phyloP scores from a whole-genome alignment of 2,329 filamentous ascomycete genomes.

The Septoria linicola region DNA sequence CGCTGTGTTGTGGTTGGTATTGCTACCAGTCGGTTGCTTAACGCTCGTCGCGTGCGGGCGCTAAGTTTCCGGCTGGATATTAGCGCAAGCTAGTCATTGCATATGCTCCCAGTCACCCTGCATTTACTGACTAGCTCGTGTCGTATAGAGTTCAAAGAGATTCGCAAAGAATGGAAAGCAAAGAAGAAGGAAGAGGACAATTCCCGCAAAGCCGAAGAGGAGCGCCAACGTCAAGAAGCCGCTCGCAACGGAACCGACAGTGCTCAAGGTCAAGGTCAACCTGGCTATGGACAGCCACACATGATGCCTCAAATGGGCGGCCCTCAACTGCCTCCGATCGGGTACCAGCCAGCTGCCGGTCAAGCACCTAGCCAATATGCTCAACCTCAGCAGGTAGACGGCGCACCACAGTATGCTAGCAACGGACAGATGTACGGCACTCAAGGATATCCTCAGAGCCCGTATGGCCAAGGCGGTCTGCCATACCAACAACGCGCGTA shows the following conservation, averaged over 20 bases:
- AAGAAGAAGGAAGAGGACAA: conserved; percentile 99
- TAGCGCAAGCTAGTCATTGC: conserved; percentile 36
- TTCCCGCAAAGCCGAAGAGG: conserved; percentile 84
- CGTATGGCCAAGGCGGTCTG: conserved; percentile 49
- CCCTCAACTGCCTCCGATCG: conserved; percentile 53
- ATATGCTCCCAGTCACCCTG: conserved; percentile 26
- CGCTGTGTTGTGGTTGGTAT: conserved; percentile 22
- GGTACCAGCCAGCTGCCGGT: conserved; percentile 50
- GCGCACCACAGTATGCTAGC: conserved; percentile 50
- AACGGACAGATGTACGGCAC: conserved; percentile 46
- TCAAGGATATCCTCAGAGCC: conserved; percentile 53
- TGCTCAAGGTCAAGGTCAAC: conserved; percentile 49
- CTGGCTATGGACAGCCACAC: conserved; percentile 44
- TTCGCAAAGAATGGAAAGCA: conserved; percentile 98
- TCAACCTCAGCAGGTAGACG: conserved; percentile 47
- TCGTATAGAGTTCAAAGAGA: conserved; percentile 89
- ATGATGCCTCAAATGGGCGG: conserved; percentile 50
- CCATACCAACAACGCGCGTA: conserved; percentile 45
- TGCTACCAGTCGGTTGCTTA: conserved; percentile 29
- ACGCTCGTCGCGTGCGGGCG: conserved; percentile 32
- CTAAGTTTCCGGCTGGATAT: conserved; percentile 31
- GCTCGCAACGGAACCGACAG: conserved; percentile 56
- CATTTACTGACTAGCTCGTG: conserved; percentile 40
- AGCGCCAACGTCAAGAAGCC: conserved; percentile 69
- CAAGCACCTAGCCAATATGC: conserved; percentile 49